Conservation (phyloP, 331 rosid species). For the Erythrophleum ivorense region DNA sequence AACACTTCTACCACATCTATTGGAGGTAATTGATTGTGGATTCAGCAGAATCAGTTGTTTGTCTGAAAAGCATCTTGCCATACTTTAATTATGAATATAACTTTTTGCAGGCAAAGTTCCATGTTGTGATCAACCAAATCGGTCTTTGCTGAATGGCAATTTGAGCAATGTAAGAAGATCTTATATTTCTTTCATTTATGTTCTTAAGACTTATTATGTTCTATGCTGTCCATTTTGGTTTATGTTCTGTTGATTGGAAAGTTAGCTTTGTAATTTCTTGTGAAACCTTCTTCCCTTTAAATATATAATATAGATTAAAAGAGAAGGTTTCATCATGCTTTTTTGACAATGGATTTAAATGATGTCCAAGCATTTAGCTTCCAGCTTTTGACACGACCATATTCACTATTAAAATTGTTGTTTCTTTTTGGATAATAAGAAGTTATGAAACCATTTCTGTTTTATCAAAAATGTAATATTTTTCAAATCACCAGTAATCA, state of each 20-base stretch:
- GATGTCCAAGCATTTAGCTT: conserved; percentile 28
- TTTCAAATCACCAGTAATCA: conserved; percentile 1
- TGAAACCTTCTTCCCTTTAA: not conserved
- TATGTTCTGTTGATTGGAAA: conserved; percentile 1
- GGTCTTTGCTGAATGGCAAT: conserved; percentile 49
- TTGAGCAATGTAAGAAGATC: conserved; percentile 62
- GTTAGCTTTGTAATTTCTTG: conserved; percentile 13
- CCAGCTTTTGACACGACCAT: not conserved
- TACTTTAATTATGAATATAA: conserved; percentile 29
- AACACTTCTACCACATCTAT: conserved; percentile 43
- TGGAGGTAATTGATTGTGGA: conserved; percentile 64
- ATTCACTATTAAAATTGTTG: conserved; percentile 10
- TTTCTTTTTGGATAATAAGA: conserved; percentile 13
- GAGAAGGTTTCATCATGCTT: conserved; percentile 7
- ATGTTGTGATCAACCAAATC: conserved; percentile 60
- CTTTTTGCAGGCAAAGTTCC: conserved; percentile 55
- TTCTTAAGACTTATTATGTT: conserved; percentile 1
- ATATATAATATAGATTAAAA: not conserved
- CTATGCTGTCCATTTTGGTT: conserved; percentile 4
- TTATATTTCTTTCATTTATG: conserved; percentile 31
- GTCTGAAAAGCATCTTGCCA: conserved; percentile 31
- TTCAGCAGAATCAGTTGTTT: conserved; percentile 41
- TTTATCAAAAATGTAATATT: not conserved
- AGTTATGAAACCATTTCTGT: not conserved
- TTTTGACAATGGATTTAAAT: not conserved